phyloP scores from a whole-genome alignment of 2,329 filamentous ascomycete species.

The Nemania bipapillata region DNA sequence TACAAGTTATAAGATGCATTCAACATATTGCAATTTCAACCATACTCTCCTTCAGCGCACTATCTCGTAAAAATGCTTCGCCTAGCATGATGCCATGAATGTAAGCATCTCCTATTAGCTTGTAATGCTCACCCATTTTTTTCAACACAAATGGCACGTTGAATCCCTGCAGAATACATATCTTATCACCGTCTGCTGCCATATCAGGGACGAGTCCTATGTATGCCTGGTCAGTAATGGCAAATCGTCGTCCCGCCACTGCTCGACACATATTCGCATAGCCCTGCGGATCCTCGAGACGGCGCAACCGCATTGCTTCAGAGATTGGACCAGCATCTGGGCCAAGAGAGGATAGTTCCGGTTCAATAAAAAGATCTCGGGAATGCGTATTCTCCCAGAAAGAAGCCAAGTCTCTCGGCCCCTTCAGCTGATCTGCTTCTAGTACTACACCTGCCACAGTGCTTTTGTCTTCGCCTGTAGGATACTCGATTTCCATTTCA shows the following conservation, averaged over 20 bases:
- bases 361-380: constrained; percentile 4
- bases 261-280: constrained; percentile 1
- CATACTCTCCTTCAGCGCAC: background rate
- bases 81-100: background rate
- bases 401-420: background rate
- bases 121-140: too few species aligned
- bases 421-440: background rate
- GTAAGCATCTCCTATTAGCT: too few species aligned
- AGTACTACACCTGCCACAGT: background rate
- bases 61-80: background rate
- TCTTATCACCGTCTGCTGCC: too few species aligned
- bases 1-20: too few species aligned
- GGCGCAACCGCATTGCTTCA: background rate
- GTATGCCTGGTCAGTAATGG: background rate
- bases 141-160: too few species aligned
- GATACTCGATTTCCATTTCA: background rate
- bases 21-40: background rate
- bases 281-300: background rate
- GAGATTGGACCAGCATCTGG: background rate
- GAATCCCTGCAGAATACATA: too few species aligned
- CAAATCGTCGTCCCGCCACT: background rate
- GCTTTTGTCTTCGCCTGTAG: background rate
- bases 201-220: too few species aligned
- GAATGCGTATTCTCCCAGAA: constrained; percentile 5
- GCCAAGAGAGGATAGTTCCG: background rate